Conservation (phyloP, 2,329 filamentous ascomycete genomes). For the Venturia oleaginea region DNA sequence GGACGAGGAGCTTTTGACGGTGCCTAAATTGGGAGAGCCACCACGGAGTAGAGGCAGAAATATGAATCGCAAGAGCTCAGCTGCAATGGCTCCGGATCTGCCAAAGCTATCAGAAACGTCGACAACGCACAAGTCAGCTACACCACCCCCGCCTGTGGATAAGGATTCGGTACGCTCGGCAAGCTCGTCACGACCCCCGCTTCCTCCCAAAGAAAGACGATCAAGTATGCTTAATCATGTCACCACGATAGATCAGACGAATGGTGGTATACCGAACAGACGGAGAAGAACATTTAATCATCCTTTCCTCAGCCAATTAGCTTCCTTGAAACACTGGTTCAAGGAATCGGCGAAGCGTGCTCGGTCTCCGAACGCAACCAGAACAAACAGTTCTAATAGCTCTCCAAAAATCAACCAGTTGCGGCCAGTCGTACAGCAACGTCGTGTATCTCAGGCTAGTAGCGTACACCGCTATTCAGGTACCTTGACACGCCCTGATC, state of each 20-base stretch:
- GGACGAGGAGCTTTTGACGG: slow-evolving; percentile 58
- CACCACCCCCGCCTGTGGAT: slow-evolving; percentile 63
- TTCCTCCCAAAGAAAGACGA: slow-evolving; percentile 79
- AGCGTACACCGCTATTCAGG: slow-evolving; percentile 23
- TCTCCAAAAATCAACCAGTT: background rate
- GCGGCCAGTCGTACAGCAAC: slow-evolving; percentile 9
- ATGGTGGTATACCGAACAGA: slow-evolving; percentile 46
- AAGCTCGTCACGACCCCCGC: slow-evolving; percentile 68
- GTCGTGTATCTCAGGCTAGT: slow-evolving; percentile 28
- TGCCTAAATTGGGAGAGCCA: slow-evolving; percentile 41
- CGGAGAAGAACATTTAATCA: slow-evolving; percentile 49
- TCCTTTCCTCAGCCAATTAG: slow-evolving; percentile 57
- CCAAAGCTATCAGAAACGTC: slow-evolving; percentile 63
- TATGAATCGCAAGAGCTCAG: slow-evolving; percentile 52
- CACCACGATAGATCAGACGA: slow-evolving; percentile 48
- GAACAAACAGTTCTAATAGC: slow-evolving; percentile 11
- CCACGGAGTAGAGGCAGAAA: slow-evolving; percentile 67
- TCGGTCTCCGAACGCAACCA: slow-evolving; percentile 39
- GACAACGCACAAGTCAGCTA: slow-evolving; percentile 28
- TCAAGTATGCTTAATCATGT: slow-evolving; percentile 84
- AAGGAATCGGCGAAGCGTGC: slow-evolving; percentile 57
- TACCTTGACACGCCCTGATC: slow-evolving; percentile 29
- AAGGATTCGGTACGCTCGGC: slow-evolving; percentile 68
- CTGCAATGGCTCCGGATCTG: slow-evolving; percentile 33
- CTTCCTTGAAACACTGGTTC: slow-evolving; percentile 63